Conservation (phyloP, 805 yeast genomes). For the Candida jianshihensis region DNA sequence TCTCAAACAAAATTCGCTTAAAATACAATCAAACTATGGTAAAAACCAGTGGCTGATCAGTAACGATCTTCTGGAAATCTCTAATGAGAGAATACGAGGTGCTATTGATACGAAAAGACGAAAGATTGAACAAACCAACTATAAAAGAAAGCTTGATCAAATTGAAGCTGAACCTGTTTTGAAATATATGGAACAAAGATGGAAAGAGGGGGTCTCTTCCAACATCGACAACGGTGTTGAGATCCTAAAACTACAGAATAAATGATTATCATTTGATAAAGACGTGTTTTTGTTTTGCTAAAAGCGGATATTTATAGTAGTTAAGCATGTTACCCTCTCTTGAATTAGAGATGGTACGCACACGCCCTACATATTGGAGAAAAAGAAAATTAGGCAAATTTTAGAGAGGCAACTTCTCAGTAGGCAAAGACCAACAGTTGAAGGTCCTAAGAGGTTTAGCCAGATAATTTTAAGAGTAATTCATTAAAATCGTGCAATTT, state of each 20-base stretch:
- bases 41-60: conserved; percentile 31
- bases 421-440: too few species aligned
- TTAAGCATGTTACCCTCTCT: too few species aligned
- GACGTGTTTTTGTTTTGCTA: too few species aligned
- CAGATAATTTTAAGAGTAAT: too few species aligned
- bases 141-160: conserved; percentile 37
- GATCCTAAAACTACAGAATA: conserved; percentile 15
- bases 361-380: too few species aligned
- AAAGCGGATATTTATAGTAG: too few species aligned
- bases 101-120: conserved; percentile 32
- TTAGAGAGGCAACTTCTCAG: too few species aligned
- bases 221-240: conserved; percentile 32
- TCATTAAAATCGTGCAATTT: too few species aligned
- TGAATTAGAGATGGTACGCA: too few species aligned
- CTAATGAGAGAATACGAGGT: conserved; percentile 22
- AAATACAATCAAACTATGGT: conserved; percentile 27
- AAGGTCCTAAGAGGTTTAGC: too few species aligned
- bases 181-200: conserved; percentile 38
- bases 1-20: conserved; percentile 31
- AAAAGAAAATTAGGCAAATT: too few species aligned
- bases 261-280: too few species aligned
- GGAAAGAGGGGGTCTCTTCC: conserved; percentile 35
- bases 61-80: conserved; percentile 27
- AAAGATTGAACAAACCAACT: conserved; percentile 36
- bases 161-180: conserved; percentile 35